Percentiles rank a stretch among this genome's conserved stretches.
These are phyloP conservation scores for Primulina eburnea DNA, from an alignment of 257 asterid genomes.

Conservation along the genomic window DNA sequence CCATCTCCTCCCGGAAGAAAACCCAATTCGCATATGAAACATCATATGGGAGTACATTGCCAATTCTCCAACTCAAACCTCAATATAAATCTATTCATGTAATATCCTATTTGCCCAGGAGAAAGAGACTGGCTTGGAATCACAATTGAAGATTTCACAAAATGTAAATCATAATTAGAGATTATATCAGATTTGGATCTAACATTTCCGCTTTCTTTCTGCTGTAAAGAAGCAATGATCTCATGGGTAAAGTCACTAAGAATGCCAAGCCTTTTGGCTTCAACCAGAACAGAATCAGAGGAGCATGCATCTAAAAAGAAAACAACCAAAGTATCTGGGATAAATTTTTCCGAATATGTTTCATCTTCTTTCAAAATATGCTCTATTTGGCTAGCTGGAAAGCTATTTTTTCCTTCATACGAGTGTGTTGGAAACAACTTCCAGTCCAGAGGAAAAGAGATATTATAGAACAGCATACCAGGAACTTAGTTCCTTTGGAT, in stretches of 20 bases:
- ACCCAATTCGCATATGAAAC: slow-evolving; percentile 14
- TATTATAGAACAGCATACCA: slow-evolving; percentile 60
- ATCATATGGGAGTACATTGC: slow-evolving; percentile 15
- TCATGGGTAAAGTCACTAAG: slow-evolving; percentile 54
- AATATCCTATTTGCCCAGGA: slow-evolving; percentile 63
- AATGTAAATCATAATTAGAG: slow-evolving; percentile 28
- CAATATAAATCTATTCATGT: slow-evolving; percentile 66
- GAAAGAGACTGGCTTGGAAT: slow-evolving; percentile 28
- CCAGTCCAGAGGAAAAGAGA: slow-evolving; percentile 37
- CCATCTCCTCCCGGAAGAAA: slow-evolving; percentile 3
- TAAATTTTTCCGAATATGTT: slow-evolving; percentile 32
- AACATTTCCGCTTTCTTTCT: slow-evolving; percentile 56
- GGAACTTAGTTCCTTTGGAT: slow-evolving; percentile 70
- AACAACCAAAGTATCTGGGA: slow-evolving; percentile 33
- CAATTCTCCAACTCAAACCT: slow-evolving; percentile 43
- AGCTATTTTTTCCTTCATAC: slow-evolving; percentile 25
- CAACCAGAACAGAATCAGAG: slow-evolving; percentile 47
- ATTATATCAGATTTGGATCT: slow-evolving; percentile 35
- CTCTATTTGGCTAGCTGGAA: slow-evolving; percentile 39
- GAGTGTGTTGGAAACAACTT: slow-evolving; percentile 30
- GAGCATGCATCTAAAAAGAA: slow-evolving; percentile 45
- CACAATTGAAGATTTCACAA: slow-evolving; percentile 22
- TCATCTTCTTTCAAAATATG: slow-evolving; percentile 41
- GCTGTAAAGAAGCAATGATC: slow-evolving; percentile 53
- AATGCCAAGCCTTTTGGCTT: slow-evolving; percentile 62